Conservation (phyloP, 2,329 filamentous ascomycete genomes). For the Fragosphaeria purpurea region DNA sequence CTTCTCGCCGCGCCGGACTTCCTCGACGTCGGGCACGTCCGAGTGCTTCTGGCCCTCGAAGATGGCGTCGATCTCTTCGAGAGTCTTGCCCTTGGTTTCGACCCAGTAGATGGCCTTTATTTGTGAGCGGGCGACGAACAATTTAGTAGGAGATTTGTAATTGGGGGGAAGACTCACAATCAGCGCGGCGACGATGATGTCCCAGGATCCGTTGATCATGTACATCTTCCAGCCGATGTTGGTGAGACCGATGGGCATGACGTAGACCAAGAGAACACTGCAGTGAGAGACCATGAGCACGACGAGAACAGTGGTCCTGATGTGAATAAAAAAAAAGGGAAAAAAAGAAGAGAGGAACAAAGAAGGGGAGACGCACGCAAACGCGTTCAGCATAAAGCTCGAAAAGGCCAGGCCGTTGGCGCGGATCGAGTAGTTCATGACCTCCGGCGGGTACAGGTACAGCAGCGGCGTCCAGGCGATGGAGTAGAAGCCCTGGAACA, state of each 20-base stretch:
- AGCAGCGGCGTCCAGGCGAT: conserved; percentile 40
- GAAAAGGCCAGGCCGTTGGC: conserved; percentile 35
- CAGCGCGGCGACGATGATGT: conserved; percentile 28
- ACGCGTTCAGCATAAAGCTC: conserved; percentile 18
- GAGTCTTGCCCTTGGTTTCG: conserved; percentile 27
- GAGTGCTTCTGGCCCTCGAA: conserved; percentile 25
- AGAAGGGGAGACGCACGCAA: conserved; percentile 17
- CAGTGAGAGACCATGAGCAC: too few relatives aligned
- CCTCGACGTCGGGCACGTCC: conserved; percentile 18
- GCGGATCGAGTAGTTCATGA: conserved; percentile 38
- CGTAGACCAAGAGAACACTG: conserved; percentile 10
- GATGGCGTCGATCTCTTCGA: conserved; percentile 28
- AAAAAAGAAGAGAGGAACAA: background rate
- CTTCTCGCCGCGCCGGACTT: conserved; percentile 15
- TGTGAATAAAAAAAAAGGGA: background rate
- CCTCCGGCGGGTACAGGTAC: conserved; percentile 38
- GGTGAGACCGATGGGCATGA: conserved; percentile 31
- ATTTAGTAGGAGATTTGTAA: too few relatives aligned
- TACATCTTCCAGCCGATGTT: conserved; percentile 37
- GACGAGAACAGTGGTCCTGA: too few relatives aligned
- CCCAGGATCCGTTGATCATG: conserved; percentile 35
- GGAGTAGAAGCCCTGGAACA: conserved; percentile 41
- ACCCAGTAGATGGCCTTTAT: conserved; percentile 23
- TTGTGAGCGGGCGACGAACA: background rate
- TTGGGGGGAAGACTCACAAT: conserved; percentile 23